These are phyloP conservation scores for Blechomonas ayalai DNA, from an alignment of 208 protist species.

Conservation along the genomic window DNA sequence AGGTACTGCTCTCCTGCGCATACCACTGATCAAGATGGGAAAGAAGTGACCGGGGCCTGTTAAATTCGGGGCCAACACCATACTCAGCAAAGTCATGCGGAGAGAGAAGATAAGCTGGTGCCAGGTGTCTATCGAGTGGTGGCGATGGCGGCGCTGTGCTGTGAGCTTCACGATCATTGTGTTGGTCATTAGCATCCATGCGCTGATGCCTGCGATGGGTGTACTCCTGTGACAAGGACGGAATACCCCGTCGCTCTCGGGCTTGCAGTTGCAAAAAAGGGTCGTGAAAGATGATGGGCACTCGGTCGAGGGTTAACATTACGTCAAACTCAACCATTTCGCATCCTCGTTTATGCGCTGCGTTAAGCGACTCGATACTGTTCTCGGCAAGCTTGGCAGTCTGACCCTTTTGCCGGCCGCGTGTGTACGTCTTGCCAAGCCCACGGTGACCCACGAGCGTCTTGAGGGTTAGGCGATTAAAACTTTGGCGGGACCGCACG, in stretches of 20 bases:
- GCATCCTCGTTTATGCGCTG: constrained; percentile 58
- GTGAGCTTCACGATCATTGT: no score
- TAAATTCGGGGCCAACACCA: not conserved
- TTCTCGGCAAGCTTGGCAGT: constrained; percentile 67
- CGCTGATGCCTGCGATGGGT: no score
- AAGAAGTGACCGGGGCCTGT: not conserved
- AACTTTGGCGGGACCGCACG: constrained; percentile 50
- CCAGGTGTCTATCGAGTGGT: no score
- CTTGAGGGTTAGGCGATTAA: constrained; percentile 34
- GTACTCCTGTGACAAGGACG: not conserved
- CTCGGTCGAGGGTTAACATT: constrained; percentile 68
- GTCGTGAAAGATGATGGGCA: constrained; percentile 78
- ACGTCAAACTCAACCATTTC: constrained; percentile 82
- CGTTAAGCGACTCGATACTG: constrained; percentile 61
- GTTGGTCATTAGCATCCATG: no score
- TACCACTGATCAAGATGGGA: constrained; percentile 9
- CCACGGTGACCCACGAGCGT: constrained; percentile 75
- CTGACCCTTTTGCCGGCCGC: constrained; percentile 7
- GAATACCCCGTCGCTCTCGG: constrained; percentile 8
- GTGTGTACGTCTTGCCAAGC: constrained; percentile 74
- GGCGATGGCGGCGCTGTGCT: no score
- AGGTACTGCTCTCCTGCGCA: constrained; percentile 10
- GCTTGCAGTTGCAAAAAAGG: constrained; percentile 64
- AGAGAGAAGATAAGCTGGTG: no score
- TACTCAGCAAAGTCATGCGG: no score